These are phyloP conservation scores for Tilletia horrida DNA, from an alignment of 1,284 basidiomycete genomes.

Conservation along the genomic window DNA sequence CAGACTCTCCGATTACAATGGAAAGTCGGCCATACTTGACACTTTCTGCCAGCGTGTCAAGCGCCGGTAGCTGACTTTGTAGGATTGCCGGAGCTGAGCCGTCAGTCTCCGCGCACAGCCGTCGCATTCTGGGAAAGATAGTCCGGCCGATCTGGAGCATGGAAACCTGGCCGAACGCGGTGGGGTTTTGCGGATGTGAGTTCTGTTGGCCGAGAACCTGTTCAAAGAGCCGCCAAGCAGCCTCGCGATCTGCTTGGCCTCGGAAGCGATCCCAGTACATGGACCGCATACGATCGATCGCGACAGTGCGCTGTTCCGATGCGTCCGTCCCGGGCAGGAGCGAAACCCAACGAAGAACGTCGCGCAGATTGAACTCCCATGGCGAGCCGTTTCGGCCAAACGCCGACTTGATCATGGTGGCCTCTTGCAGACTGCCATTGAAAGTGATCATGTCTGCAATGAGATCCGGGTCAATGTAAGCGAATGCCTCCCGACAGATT, in stretches of 20 bases:
- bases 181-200: slow-evolving; percentile 18
- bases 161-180: not conserved
- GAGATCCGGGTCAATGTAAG: slow-evolving; percentile 40
- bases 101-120: not conserved
- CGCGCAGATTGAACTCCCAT: slow-evolving; percentile 98
- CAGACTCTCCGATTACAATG: slow-evolving; percentile 74
- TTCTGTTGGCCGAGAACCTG: slow-evolving; percentile 61
- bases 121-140: not conserved
- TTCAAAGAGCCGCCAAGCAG: slow-evolving; percentile 66
- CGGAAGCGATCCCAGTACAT: slow-evolving; percentile 83
- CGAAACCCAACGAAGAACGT: slow-evolving; percentile 80
- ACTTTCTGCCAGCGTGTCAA: slow-evolving; percentile 75
- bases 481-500: slow-evolving; percentile 34
- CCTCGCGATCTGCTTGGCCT: slow-evolving; percentile 65
- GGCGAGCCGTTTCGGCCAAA: slow-evolving; percentile 84
- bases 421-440: slow-evolving; percentile 69
- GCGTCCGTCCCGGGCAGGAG: slow-evolving; percentile 54
- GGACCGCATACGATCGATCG: slow-evolving; percentile 16
- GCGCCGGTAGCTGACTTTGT: slow-evolving; percentile 65
- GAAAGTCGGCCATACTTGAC: slow-evolving; percentile 79
- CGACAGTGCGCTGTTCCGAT: not conserved
- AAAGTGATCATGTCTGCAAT: slow-evolving; percentile 78
- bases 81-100: slow-evolving; percentile 59
- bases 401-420: slow-evolving; percentile 65
- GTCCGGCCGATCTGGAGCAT: slow-evolving; percentile 1